Conservation (phyloP, 1,284 basidiomycete species). For the Leccinum pachyderme region DNA sequence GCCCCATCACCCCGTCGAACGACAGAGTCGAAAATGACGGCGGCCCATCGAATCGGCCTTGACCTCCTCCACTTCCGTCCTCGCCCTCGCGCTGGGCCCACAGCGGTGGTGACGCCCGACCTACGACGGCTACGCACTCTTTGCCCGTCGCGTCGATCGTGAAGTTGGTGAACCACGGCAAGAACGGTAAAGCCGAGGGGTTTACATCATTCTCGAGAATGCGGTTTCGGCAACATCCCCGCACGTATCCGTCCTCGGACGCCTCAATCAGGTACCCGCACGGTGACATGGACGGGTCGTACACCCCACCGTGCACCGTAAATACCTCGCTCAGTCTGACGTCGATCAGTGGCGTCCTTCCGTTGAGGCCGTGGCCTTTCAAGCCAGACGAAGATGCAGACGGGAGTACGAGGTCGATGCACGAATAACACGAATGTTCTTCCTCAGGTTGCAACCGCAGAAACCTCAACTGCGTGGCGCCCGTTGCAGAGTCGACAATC, state of each 20-base stretch:
- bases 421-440: background rate
- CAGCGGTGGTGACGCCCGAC: background rate
- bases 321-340: conserved; percentile 1
- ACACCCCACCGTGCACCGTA: background rate
- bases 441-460: background rate
- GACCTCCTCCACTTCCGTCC: background rate
- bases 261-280: conserved; percentile 1
- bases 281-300: background rate
- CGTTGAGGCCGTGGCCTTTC: background rate
- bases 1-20: conserved; percentile 9
- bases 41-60: background rate
- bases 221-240: conserved; percentile 5
- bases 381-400: background rate
- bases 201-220: background rate
- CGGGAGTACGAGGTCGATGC: conserved; percentile 5
- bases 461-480: conserved; percentile 3
- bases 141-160: conserved; percentile 5
- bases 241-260: conserved; percentile 11
- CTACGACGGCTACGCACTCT: conserved; percentile 1
- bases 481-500: background rate
- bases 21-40: conserved; percentile 3
- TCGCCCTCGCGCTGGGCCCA: background rate
- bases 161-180: conserved; percentile 4
- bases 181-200: background rate
- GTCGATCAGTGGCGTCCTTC: background rate